Evolutionary conservation across 2,329 filamentous ascomycete species (phyloP), one percentile per base, ranked within the genome.

Genomic region (Cordyceps pruinosa): DNA sequence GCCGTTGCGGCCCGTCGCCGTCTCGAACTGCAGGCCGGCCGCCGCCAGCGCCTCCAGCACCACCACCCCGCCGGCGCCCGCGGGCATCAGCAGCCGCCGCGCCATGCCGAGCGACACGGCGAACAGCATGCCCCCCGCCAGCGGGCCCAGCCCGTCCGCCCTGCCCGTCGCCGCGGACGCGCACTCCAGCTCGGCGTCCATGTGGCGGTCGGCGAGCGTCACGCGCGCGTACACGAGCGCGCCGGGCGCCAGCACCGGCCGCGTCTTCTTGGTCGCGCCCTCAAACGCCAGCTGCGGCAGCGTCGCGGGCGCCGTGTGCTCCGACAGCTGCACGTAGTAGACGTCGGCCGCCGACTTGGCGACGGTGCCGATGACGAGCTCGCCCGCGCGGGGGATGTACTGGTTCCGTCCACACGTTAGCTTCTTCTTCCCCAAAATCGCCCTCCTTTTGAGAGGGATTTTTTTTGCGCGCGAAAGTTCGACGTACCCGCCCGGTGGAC

Each of bases 201-300:
- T 90, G 71, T 92, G 88, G 62, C 87, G 86, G 66, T 90, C 87
- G 19, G 89, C 87, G 41, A 87, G 82, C 28, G 82, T 77, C 44
- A 99, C 84, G 61, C 93, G 88, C 37, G 92, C 93, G 74, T 97
- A 97, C 35, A 97, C 90, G 28, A 97, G 75, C 53, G 90, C 85
- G 37, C 90, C 90, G 15, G 83, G 68, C 28, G 79, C 76, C 44
- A 97, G 81, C 61, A 89, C 80, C 0, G 94, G 94, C 1, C 92
- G 82, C 3, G 90, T 96, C 75, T 97, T 97, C 72, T 92, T 94
- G 45, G 88, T 90, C 19, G 91, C 94, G 61, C 86, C 85, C 72
- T 97, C 93, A 70, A 99, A 99, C n/a, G 91, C 84, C 21, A 97
- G 80, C 63, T 96, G 89, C 0, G 89, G 90, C 1, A 97, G 84